Conservation (phyloP, 176 grass and related monocot species). For the Poa annua region DNA sequence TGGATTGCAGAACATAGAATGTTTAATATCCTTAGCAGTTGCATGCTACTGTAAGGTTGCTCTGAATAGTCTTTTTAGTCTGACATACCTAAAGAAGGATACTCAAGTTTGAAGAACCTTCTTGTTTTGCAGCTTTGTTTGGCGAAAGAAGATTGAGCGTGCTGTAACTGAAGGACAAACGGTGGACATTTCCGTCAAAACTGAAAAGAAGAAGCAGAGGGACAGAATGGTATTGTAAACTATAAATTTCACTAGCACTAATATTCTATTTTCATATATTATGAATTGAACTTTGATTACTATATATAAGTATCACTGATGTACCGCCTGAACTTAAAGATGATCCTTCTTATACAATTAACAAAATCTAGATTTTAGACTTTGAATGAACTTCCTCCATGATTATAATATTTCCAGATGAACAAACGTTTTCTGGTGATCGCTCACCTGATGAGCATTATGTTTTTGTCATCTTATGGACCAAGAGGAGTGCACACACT, state of each 20-base stretch:
- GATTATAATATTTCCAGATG: neutral
- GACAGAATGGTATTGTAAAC: conserved; percentile 82
- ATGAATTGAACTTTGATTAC: conserved; percentile 5
- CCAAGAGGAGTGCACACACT: neutral
- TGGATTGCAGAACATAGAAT: conserved; percentile 18
- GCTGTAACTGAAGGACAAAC: conserved; percentile 81
- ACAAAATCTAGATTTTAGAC: neutral
- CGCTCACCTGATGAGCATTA: neutral
- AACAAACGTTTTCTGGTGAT: neutral
- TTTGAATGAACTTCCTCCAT: neutral
- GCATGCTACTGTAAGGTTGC: neutral
- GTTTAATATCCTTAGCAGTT: conserved; percentile 22
- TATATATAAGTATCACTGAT: conserved; percentile 25
- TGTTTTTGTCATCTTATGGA: conserved; percentile 1
- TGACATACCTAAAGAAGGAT: conserved; percentile 30
- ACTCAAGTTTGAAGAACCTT: conserved; percentile 30
- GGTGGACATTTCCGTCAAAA: conserved; percentile 88
- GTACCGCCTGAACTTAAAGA: too few species aligned
- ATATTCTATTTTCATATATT: conserved; percentile 8
- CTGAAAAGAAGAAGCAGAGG: conserved; percentile 79
- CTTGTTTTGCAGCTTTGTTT: conserved; percentile 72
- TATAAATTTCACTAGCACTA: conserved; percentile 26
- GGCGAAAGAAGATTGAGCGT: conserved; percentile 97
- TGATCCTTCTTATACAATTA: neutral
- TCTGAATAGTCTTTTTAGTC: conserved; percentile 14